Evolutionary conservation across 208 protist genomes (phyloP), one percentile per base, ranked within the genome.

Genomic region (Lotmaria passim): DNA sequence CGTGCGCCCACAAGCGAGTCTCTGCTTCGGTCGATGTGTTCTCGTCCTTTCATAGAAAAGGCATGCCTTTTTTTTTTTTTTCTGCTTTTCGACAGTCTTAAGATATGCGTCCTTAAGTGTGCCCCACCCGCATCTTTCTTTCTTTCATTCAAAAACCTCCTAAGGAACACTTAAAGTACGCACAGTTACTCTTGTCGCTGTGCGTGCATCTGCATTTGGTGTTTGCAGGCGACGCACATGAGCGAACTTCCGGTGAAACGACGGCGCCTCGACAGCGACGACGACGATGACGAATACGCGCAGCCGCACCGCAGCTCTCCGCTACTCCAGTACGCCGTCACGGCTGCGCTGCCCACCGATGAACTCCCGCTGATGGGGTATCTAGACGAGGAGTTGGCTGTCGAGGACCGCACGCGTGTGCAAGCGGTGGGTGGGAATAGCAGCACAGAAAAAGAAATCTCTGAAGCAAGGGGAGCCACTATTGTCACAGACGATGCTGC

Each of bases 241-340:
- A 56, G 47, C 31, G 56, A 55, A 8, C 47, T 30, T 3, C 56
- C 71, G 0, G 39, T 57, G 21, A 77, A 77, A 41, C 63, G 71
- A 12, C 71, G 63, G 1, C 71, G 91, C 21, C 79, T 87, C 53
- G 86, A 93, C 61, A 93, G 88, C 57, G 88, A 96, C 30, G 83
- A 89, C 64, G 88, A 93, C 52, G 83, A 93, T 1, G 91, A 96
- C 69, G 85, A 91, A 41, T 75, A 80, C 61, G 70, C 77, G 24
- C 55, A 52, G 15, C 15, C 28, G 23, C 44, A 52, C 24, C 34
- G 50, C 10, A 68, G 60, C 21, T 70, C 73, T 6, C 73, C 72
- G 3, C 73, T 94, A 14, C 44, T 78, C 5, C 46, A 52, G 36
- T 85, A 87, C 57, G 79, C 84, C 19, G 28, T 61, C n/a, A 36